Evolutionary conservation across 768 basidiomycete genomes (phyloP).

Genomic region (Lanmaoa rubissima): DNA sequence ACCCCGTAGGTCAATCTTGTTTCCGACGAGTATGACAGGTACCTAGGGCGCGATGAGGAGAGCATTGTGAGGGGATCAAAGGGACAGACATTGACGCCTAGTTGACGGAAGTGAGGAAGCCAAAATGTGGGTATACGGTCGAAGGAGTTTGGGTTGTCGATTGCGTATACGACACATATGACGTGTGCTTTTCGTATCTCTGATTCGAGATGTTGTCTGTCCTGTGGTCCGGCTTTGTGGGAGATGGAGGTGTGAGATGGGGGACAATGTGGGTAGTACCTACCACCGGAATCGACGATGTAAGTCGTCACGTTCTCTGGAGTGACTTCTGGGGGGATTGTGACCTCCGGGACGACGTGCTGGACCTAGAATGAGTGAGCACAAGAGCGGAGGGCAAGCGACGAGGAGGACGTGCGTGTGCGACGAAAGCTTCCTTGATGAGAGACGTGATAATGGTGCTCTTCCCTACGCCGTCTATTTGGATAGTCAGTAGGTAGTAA

Average conservation of each 20-base stretch:
- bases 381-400: neutral
- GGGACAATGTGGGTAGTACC: conserved; percentile 26
- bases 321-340: conserved; percentile 95
- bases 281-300: conserved; percentile 96
- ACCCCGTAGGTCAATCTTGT: conserved; percentile 95
- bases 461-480: conserved; percentile 94
- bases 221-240: conserved; percentile 73
- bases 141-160: conserved; percentile 95
- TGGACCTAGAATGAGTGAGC: conserved; percentile 63
- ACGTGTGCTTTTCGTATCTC: conserved; percentile 98
- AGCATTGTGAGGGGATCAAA: neutral
- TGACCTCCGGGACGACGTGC: conserved; percentile 94
- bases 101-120: conserved; percentile 91
- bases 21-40: conserved; percentile 95
- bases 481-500: neutral
- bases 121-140: conserved; percentile 98
- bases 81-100: conserved; percentile 86
- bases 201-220: conserved; percentile 84
- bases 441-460: conserved; percentile 95
- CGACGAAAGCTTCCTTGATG: conserved; percentile 93
- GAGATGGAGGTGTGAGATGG: conserved; percentile 5
- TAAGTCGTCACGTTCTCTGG: conserved; percentile 98
- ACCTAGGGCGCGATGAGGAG: conserved; percentile 49
- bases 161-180: conserved; percentile 95
- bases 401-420: conserved; percentile 57